Percentiles rank a stretch among this genome's conserved stretches.
Conservation (phyloP, 2,329 filamentous ascomycete genomes). For the Penicillium verrucosum region DNA sequence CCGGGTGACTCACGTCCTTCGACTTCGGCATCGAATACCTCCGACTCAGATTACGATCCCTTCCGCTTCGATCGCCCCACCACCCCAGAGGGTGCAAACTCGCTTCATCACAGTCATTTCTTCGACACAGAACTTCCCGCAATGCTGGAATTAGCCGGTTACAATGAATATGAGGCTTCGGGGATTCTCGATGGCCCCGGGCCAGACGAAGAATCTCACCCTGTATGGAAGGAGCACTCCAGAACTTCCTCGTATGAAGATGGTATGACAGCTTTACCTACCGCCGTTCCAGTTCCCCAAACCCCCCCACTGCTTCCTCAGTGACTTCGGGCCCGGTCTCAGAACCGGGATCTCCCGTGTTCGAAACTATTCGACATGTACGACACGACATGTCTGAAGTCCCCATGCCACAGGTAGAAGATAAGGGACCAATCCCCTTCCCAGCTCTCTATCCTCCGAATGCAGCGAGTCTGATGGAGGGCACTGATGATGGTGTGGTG, state of each 20-base stretch:
- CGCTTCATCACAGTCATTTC: conserved; percentile 33
- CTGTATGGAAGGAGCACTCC: conserved; percentile 21
- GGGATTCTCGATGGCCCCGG: conserved; percentile 53
- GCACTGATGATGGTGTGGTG: conserved; percentile 36
- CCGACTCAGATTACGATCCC: conserved; percentile 42
- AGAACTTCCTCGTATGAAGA: conserved; percentile 11
- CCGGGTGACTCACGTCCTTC: conserved; percentile 37
- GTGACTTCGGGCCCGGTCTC: conserved; percentile 14
- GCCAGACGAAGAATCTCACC: conserved; percentile 51
- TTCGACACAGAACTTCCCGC: conserved; percentile 44
- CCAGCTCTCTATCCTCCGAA: conserved; percentile 40
- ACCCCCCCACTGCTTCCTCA: conserved; percentile 10
- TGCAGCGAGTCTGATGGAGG: conserved; percentile 38
- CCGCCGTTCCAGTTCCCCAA: conserved; percentile 24
- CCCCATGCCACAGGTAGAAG: conserved; percentile 4
- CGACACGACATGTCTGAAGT: conserved; percentile 15
- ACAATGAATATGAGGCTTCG: conserved; percentile 52
- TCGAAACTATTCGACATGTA: conserved; percentile 17
- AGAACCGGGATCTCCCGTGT: conserved; percentile 21
- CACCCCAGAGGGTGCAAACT: conserved; percentile 22
- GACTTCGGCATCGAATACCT: conserved; percentile 36
- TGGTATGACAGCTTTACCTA: conserved; percentile 24
- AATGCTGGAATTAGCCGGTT: conserved; percentile 44
- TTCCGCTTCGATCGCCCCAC: conserved; percentile 41
- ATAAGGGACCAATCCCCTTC: conserved; percentile 31